Base-by-base conservation (phyloP, 176 grass and related monocot genomes). In the Dendrocalamus sinicus region DNA sequence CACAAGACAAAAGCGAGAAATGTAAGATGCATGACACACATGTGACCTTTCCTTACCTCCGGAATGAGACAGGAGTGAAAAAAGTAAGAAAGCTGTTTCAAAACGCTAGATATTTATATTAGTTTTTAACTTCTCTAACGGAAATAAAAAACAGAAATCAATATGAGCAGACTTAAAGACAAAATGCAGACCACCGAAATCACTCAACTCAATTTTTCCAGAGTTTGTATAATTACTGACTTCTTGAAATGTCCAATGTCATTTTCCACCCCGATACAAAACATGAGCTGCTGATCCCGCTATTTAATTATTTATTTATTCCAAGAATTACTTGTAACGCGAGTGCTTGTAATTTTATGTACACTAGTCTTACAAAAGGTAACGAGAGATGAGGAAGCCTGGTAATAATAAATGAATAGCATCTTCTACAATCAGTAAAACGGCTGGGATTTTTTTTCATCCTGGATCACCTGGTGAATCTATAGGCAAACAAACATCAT, bases 331-430 rank as follows among this genome's bases (percentile, higher is more conserved):
- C 32, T 70, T 75, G 28, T 83, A 46, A 20, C 13, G 14, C 54
- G 54, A 20, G 12, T 71, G 53, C 20, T 70, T 83, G 70, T 67
- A 71, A 37, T 20, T 66, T 74, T 88, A 88, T 72, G 35, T 84
- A 87, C 89, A 94, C 75, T 86, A 80, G 58, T 91, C 83, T 84
- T 24, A 94, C 83, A 84, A 22, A 59, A 81, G 6, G 53, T 59
- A 40, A 65, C 8, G 20, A 74, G 70, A 63, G 63, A 70, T 22
- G 62, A 54, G 10, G 45, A 75, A 24, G 58, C 75, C 63, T 75
- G 81, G 20, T 89, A 86, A 81, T 58, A 78, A 89, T 86, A 57
- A 94, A 86, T 81, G 83, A 86, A 94, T 84, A 66, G 9, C 57
- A 61, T 37, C 72, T 54, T 79, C 75, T 72, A 91, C 40, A 28